These are phyloP conservation scores for Aphanomyces cochlioides DNA, from an alignment of 352 stramenopile genomes.

Conservation along the genomic window DNA sequence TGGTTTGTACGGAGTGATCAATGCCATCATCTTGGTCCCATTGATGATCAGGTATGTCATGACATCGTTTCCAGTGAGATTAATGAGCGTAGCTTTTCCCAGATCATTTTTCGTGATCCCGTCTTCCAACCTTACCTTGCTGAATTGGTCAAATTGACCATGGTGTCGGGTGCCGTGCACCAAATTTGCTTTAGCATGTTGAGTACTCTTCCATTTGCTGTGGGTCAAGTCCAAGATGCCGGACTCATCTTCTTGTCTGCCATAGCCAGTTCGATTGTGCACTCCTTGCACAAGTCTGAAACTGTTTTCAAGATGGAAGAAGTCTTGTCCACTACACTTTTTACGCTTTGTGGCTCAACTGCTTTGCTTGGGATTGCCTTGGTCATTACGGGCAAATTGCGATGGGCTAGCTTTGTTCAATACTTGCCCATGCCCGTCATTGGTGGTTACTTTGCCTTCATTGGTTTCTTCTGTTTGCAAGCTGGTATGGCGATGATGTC, in stretches of 20 bases:
- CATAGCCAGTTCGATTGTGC: slow-evolving; percentile 91
- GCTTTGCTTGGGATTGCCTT: slow-evolving; percentile 89
- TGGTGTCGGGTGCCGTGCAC: slow-evolving; percentile 74
- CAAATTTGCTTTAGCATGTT: slow-evolving; percentile 83
- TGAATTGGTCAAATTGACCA: slow-evolving; percentile 94
- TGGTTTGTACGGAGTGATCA: slow-evolving; percentile 87
- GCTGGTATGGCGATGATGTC: slow-evolving; percentile 86
- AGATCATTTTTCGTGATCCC: slow-evolving; percentile 93
- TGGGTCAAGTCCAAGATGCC: slow-evolving; percentile 98
- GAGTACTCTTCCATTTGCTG: slow-evolving; percentile 94
- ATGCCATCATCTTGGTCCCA: slow-evolving; percentile 92
- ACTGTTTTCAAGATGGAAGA: slow-evolving; percentile 50
- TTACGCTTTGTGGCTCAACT: slow-evolving; percentile 90
- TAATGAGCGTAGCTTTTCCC: slow-evolving; percentile 86
- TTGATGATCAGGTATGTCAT: slow-evolving; percentile 54
- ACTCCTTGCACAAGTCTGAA: slow-evolving; percentile 46
- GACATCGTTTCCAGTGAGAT: not conserved
- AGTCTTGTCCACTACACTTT: slow-evolving; percentile 91
- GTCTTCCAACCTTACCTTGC: slow-evolving; percentile 89
- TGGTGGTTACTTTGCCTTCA: slow-evolving; percentile 97
- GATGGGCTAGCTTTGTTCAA: slow-evolving; percentile 94
- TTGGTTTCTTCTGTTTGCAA: slow-evolving; percentile 90
- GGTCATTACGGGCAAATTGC: slow-evolving; percentile 92
- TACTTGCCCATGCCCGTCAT: slow-evolving; percentile 97
- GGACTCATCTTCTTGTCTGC: slow-evolving; percentile 98